phyloP scores from a whole-genome alignment of 768 basidiomycete species.

The Pisolithus orientalis region DNA sequence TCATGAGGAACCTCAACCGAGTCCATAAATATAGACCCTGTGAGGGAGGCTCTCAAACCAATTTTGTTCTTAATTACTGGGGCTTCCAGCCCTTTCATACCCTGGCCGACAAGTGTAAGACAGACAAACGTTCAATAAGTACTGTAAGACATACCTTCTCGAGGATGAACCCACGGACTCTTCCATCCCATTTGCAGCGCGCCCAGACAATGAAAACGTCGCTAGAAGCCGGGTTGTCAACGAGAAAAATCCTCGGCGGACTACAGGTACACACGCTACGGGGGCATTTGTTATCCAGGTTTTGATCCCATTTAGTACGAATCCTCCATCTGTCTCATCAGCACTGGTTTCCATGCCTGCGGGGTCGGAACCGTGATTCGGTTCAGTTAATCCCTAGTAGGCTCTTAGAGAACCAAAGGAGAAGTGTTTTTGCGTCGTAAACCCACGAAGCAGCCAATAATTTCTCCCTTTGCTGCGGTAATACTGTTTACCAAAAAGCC shows the following conservation, averaged over 20 bases:
- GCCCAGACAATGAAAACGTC: slow-evolving; percentile 95
- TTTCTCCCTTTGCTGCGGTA: slow-evolving; percentile 66
- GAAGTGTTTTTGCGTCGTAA: slow-evolving; percentile 1
- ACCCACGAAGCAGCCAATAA: slow-evolving; percentile 89
- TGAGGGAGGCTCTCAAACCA: slow-evolving; percentile 78
- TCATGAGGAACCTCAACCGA: slow-evolving; percentile 72
- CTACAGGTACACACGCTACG: slow-evolving; percentile 55
- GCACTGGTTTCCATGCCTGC: slow-evolving; percentile 97
- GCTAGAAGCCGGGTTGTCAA: slow-evolving; percentile 30
- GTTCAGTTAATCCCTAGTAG: slow-evolving; percentile 84
- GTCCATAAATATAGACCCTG: slow-evolving; percentile 90
- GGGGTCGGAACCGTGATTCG: slow-evolving; percentile 95
- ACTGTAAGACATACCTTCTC: slow-evolving; percentile 58
- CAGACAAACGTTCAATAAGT: neutral
- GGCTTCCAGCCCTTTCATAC: slow-evolving; percentile 71
- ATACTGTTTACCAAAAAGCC: slow-evolving; percentile 5
- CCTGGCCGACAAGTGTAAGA: slow-evolving; percentile 39
- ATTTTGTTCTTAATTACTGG: slow-evolving; percentile 91
- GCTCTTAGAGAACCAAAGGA: neutral
- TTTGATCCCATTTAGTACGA: slow-evolving; percentile 84
- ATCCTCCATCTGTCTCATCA: slow-evolving; percentile 79
- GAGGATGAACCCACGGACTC: slow-evolving; percentile 83
- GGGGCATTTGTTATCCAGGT: slow-evolving; percentile 98
- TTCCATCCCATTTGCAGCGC: slow-evolving; percentile 88
- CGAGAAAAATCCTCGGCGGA: slow-evolving; percentile 1